A percentile compares a stretch with the other conserved stretches of the same genome.
Conservation (phyloP, 441 rosid species). For the Hypseocharis bilobata region DNA sequence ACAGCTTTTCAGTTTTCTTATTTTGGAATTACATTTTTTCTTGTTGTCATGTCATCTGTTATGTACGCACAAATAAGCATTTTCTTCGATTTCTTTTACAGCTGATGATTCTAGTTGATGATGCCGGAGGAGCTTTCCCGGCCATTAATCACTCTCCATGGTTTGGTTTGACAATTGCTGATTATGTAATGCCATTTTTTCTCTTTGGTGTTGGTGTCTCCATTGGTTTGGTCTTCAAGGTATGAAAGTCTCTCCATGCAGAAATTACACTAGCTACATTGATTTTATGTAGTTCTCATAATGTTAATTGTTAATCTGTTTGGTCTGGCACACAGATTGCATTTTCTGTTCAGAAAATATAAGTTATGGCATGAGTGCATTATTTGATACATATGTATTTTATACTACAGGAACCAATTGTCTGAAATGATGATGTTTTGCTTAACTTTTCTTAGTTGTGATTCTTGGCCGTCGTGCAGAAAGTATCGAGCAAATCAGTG, state of each 20-base stretch:
- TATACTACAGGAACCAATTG: background rate
- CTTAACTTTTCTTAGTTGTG: slow-evolving; percentile 4
- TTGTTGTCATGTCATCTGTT: background rate
- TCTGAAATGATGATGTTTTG: background rate
- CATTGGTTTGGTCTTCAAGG: slow-evolving; percentile 40
- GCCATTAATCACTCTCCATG: slow-evolving; percentile 54
- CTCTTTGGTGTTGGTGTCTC: slow-evolving; percentile 54
- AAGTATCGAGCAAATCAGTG: slow-evolving; percentile 33
- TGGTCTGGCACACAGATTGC: background rate
- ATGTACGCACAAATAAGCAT: background rate
- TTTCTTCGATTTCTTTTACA: slow-evolving; percentile 21
- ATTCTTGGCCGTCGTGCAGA: slow-evolving; percentile 28
- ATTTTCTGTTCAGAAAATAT: background rate
- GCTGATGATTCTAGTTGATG: slow-evolving; percentile 58
- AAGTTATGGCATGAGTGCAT: background rate
- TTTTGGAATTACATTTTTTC: background rate
- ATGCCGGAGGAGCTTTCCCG: slow-evolving; percentile 56
- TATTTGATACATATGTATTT: background rate
- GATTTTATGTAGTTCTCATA: background rate
- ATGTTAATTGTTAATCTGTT: background rate
- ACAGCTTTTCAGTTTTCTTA: background rate
- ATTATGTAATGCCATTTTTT: slow-evolving; percentile 56
- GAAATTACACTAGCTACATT: background rate
- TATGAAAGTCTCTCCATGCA: slow-evolving; percentile 11
- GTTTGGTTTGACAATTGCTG: slow-evolving; percentile 52